Base-by-base conservation (phyloP, 768 basidiomycete species). In the Termitomyces sp. region DNA sequence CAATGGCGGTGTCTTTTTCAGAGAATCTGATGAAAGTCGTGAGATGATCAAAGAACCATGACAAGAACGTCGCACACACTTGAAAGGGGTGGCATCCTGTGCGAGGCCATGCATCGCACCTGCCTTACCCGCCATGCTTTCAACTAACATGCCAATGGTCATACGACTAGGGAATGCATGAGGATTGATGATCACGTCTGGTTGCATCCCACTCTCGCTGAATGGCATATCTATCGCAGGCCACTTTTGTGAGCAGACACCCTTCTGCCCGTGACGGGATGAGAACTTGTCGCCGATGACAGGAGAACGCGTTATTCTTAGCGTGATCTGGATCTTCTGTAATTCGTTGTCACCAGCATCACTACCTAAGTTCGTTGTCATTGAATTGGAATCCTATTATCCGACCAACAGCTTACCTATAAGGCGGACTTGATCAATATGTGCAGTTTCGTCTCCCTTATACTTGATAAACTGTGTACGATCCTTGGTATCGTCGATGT, bases 61-160 rank as follows among this genome's bases (percentile, higher is more conserved):
- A 57, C 56, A 47, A 48, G 54, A 55, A 55, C 20, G 23, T 55
- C 26, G 14, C 41, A 74, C 89, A 67, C 68, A 96, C 93, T 91
- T 91, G 83, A 98, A 99, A 18, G 97, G 97, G 20, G 97, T 98
- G 14, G 93, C 97, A 75, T 99, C 97, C 71, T 99, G 97, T 14
- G 97, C 95, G 26, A 99, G 80, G 46, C 97, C 97, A 66, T 98
- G 97, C 91, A 98, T 92, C 8, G 96, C 91, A 59, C 97, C 97
- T 2, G 97, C 91, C 73, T 99, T 99, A n/a, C 97, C 97, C 0
- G 97, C 97, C 87, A 98, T 88, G 74, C 93, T 96, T 79, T 99
- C 97, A 59, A 99, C 94, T 71, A 99, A 87, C 97, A 99, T 99
- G 60, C 97, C 97, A 67, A 99, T 99, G 1, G 97, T 99, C 97